Percentiles rank a stretch among this genome's conserved stretches.
phyloP scores from a whole-genome alignment of 2,329 filamentous ascomycete species.

The Hymenoscyphus linearis region DNA sequence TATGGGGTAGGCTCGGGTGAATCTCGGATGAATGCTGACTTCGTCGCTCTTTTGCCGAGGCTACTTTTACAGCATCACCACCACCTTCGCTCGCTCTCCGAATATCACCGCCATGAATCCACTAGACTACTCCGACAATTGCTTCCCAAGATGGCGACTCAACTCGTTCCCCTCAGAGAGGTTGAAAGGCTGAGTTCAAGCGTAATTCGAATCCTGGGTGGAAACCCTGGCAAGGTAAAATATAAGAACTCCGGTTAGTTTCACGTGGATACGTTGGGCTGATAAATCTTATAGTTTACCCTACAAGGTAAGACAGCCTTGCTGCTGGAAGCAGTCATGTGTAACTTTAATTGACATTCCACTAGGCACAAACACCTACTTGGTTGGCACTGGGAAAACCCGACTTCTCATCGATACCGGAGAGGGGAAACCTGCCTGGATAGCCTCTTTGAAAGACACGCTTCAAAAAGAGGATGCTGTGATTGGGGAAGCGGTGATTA shows the following conservation, averaged over 20 bases:
- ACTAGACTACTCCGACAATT: background rate
- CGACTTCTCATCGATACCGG: constrained; percentile 88
- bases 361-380: constrained; percentile 89
- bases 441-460: constrained; percentile 55
- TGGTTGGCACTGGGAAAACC: constrained; percentile 68
- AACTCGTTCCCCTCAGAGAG: constrained; percentile 48
- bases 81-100: background rate
- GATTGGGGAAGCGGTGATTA: constrained; percentile 68
- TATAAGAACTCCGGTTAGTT: background rate
- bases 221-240: constrained; percentile 78
- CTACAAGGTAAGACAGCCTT: constrained; percentile 47
- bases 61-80: background rate
- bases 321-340: constrained; percentile 33
- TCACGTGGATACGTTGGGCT: constrained; percentile 6
- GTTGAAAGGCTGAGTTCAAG: constrained; percentile 72
- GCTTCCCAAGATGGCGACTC: constrained; percentile 26
- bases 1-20: background rate
- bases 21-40: background rate
- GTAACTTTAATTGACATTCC: constrained; percentile 38
- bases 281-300: constrained; percentile 43
- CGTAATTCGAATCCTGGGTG: constrained; percentile 79
- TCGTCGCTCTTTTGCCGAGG: background rate
- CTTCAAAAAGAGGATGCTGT: constrained; percentile 63
- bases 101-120: background rate
- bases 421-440: constrained; percentile 70